A percentile compares a stretch with the other conserved stretches of the same genome.
Conservation (phyloP, 2,329 filamentous ascomycete species). For the Curvularia eragrostidis region DNA sequence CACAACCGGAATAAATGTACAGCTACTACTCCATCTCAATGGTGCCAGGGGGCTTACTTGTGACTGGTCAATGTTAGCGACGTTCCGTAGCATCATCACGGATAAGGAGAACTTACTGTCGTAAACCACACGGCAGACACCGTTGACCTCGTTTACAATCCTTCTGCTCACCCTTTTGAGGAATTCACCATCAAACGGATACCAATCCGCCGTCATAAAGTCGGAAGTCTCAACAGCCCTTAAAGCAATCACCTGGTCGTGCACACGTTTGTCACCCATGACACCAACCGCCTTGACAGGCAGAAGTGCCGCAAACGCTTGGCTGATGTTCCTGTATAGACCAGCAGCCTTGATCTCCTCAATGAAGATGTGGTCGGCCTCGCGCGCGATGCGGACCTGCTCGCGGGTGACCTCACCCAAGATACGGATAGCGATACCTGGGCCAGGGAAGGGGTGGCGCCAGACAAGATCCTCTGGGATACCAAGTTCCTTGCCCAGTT, state of each 20-base stretch:
- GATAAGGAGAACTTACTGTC: conserved; percentile 60
- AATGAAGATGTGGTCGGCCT: conserved; percentile 81
- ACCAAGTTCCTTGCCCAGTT: conserved; percentile 71
- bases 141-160: conserved; percentile 78
- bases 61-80: conserved; percentile 52
- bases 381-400: conserved; percentile 77
- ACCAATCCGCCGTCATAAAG: conserved; percentile 79
- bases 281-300: conserved; percentile 71
- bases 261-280: conserved; percentile 73
- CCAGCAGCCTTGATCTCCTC: conserved; percentile 74
- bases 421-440: conserved; percentile 78
- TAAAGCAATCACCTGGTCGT: conserved; percentile 67
- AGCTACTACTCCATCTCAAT: conserved; percentile 74
- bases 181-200: conserved; percentile 69
- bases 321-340: conserved; percentile 73
- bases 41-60: conserved; percentile 72
- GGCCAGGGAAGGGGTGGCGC: conserved; percentile 79
- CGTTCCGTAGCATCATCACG: conserved; percentile 7
- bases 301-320: conserved; percentile 73
- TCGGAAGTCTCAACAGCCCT: conserved; percentile 69
- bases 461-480: conserved; percentile 78
- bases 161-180: conserved; percentile 69
- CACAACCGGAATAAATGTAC: not conserved
- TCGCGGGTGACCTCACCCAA: conserved; percentile 84
- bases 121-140: conserved; percentile 74